phyloP scores from a whole-genome alignment of 2,329 filamentous ascomycete species.

The Trichophyton mentagrophytes region DNA sequence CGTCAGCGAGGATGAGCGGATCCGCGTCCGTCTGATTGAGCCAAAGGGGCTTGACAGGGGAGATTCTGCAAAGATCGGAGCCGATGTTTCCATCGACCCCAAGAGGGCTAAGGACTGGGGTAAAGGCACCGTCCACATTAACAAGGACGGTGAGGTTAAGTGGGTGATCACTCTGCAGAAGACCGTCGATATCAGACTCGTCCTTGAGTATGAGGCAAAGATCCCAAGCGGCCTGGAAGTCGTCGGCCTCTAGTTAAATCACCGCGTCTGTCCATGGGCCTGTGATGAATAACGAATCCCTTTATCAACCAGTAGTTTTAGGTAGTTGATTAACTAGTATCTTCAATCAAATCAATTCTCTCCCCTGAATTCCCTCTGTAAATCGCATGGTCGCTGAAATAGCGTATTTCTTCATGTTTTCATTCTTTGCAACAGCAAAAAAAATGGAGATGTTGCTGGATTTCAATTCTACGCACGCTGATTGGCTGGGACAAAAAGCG shows the following conservation, averaged over 20 bases:
- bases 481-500: conserved; percentile 8
- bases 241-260: conserved; percentile 1
- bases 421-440: neutral
- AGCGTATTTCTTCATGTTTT: neutral
- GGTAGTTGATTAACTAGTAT: neutral
- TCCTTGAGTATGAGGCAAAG: conserved; percentile 49
- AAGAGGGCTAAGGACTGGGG: conserved; percentile 35
- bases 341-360: too few species aligned
- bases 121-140: conserved; percentile 40
- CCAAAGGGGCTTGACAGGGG: conserved; percentile 20
- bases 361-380: neutral
- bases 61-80: conserved; percentile 11
- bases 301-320: neutral
- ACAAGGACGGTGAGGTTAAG: conserved; percentile 45
- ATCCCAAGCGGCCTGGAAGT: conserved; percentile 33
- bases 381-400: too few species aligned
- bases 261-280: neutral
- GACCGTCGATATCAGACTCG: conserved; percentile 44
- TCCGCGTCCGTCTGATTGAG: conserved; percentile 20
- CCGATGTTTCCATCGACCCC: conserved; percentile 8
- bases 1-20: conserved; percentile 21
- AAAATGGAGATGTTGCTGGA: conserved; percentile 12
- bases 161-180: conserved; percentile 49
- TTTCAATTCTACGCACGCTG: conserved; percentile 8
- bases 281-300: neutral